These are phyloP conservation scores for Byssochlamys sp. DNA, from an alignment of 2,329 filamentous ascomycete genomes.

Conservation along the genomic window DNA sequence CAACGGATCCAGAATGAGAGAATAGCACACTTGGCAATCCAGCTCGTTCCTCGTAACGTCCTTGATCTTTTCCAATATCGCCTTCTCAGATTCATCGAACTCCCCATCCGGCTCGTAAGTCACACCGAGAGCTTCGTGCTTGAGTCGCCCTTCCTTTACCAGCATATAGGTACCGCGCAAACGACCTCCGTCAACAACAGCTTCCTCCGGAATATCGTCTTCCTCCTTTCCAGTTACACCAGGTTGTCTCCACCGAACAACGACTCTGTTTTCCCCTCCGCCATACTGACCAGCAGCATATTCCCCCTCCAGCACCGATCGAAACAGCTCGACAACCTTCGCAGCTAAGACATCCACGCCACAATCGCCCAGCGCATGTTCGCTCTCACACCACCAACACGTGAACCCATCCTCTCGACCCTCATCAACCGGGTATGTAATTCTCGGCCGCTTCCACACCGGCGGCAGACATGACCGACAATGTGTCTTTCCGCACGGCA, in stretches of 20 bases:
- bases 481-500: constrained; percentile 72
- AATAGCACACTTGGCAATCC: constrained; percentile 83
- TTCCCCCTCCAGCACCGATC: constrained; percentile 18
- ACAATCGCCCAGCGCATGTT: constrained; percentile 71
- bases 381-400: constrained; percentile 52
- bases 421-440: constrained; percentile 65
- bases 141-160: constrained; percentile 52
- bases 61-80: constrained; percentile 50
- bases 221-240: constrained; percentile 7
- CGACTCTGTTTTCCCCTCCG: constrained; percentile 21
- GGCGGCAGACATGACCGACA: constrained; percentile 67
- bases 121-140: constrained; percentile 46
- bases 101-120: constrained; percentile 30
- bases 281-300: neutral
- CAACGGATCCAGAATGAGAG: constrained; percentile 67
- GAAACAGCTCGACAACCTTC: constrained; percentile 57
- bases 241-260: constrained; percentile 23
- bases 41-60: constrained; percentile 58
- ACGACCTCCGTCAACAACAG: constrained; percentile 46
- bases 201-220: constrained; percentile 5
- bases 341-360: constrained; percentile 64
- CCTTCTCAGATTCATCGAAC: constrained; percentile 34
- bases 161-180: constrained; percentile 59
- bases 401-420: constrained; percentile 59
- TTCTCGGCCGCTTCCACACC: constrained; percentile 54